Conservation (phyloP, 768 basidiomycete genomes). For the Daedalea quercina region DNA sequence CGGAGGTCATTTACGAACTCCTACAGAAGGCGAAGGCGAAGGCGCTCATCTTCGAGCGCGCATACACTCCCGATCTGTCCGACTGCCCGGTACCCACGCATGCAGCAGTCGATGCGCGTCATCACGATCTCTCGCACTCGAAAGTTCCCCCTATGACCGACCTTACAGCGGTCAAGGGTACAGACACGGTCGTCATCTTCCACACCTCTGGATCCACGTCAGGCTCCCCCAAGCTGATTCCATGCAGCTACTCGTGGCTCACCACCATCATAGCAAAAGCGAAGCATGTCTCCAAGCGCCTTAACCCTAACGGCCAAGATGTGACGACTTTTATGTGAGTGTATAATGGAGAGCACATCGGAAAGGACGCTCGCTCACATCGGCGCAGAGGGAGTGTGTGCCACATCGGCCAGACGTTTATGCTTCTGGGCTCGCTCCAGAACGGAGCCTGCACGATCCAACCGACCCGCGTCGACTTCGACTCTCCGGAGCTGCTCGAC, state of each 20-base stretch:
- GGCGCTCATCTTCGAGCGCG: slow-evolving; percentile 57
- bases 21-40: slow-evolving; percentile 48
- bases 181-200: slow-evolving; percentile 53
- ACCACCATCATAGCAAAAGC: slow-evolving; percentile 51
- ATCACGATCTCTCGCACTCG: slow-evolving; percentile 29
- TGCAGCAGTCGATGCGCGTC: slow-evolving; percentile 34
- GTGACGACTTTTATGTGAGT: slow-evolving; percentile 64
- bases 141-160: slow-evolving; percentile 43
- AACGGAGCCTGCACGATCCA: slow-evolving; percentile 65
- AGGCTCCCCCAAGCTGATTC: slow-evolving; percentile 69
- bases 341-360: neutral
- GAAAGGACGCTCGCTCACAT: neutral
- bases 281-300: slow-evolving; percentile 39
- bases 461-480: slow-evolving; percentile 52
- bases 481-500: slow-evolving; percentile 56
- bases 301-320: slow-evolving; percentile 47
- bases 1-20: slow-evolving; percentile 59
- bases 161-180: slow-evolving; percentile 1
- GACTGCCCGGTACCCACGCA: slow-evolving; percentile 44
- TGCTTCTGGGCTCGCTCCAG: slow-evolving; percentile 62
- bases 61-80: slow-evolving; percentile 38
- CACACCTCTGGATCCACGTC: slow-evolving; percentile 75
- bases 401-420: slow-evolving; percentile 68
- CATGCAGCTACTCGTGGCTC: slow-evolving; percentile 57
- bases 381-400: slow-evolving; percentile 65